These are phyloP conservation scores for Starmerella stigmatis DNA, from an alignment of 805 yeast genomes.

Conservation along the genomic window DNA sequence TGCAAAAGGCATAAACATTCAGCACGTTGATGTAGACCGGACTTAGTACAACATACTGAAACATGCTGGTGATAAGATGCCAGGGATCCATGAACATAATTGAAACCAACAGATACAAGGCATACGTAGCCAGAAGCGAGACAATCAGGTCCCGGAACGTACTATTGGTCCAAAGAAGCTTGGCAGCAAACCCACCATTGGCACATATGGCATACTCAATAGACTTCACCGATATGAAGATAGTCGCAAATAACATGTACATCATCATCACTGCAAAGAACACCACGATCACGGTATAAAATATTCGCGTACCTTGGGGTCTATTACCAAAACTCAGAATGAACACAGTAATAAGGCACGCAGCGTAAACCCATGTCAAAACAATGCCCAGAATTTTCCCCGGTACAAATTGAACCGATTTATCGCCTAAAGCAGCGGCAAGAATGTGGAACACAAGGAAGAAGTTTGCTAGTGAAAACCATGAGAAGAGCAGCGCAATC, in stretches of 20 bases:
- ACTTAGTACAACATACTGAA: constrained; percentile 70
- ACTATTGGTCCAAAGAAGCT: constrained; percentile 34
- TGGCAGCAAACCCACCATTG: constrained; percentile 37
- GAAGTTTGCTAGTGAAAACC: constrained; percentile 88
- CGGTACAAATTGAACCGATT: constrained; percentile 51
- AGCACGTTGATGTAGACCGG: constrained; percentile 87
- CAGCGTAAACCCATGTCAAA: constrained; percentile 75
- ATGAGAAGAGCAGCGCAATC: constrained; percentile 64
- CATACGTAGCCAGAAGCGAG: constrained; percentile 77
- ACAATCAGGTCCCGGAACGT: constrained; percentile 79
- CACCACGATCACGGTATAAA: constrained; percentile 62
- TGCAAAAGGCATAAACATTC: constrained; percentile 91
- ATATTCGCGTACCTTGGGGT: constrained; percentile 77
- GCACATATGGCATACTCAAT: constrained; percentile 45
- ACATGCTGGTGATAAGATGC: constrained; percentile 81
- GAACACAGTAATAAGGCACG: constrained; percentile 72
- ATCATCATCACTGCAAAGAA: constrained; percentile 83
- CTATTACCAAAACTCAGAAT: constrained; percentile 87
- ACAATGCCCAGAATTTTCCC: constrained; percentile 71
- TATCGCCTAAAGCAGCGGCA: constrained; percentile 62
- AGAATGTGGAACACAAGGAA: constrained; percentile 82
- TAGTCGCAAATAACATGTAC: constrained; percentile 79
- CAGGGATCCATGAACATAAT: constrained; percentile 78
- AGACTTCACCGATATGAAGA: constrained; percentile 66
- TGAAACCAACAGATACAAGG: constrained; percentile 68